Evolutionary conservation across 2,329 filamentous ascomycete genomes (phyloP).

Genomic region (Hypoxylon sp.): DNA sequence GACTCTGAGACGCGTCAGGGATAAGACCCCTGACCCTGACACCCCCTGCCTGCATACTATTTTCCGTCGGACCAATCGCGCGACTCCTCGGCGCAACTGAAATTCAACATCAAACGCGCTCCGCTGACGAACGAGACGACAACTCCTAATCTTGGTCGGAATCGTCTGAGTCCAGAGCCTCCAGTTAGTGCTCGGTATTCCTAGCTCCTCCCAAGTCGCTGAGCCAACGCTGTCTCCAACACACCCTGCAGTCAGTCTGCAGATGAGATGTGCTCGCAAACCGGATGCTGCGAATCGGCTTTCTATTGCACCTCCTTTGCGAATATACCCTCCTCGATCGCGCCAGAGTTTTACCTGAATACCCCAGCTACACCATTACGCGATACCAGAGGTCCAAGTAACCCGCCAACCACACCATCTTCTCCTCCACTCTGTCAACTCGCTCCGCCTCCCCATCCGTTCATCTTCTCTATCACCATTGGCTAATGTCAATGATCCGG

Average conservation of each 20-base stretch:
- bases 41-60: slow-evolving; percentile 43
- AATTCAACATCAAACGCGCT: slow-evolving; percentile 60
- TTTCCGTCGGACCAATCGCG: slow-evolving; percentile 38
- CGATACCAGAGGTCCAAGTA: slow-evolving; percentile 42
- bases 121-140: slow-evolving; percentile 54
- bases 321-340: slow-evolving; percentile 47
- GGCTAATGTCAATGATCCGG: slow-evolving; percentile 37
- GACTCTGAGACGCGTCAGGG: slow-evolving; percentile 44
- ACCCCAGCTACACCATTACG: slow-evolving; percentile 41
- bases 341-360: slow-evolving; percentile 48
- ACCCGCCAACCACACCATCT: slow-evolving; percentile 34
- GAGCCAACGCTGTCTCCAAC: slow-evolving; percentile 28
- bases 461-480: slow-evolving; percentile 36
- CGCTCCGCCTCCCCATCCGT: slow-evolving; percentile 40
- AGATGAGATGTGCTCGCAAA: slow-evolving; percentile 20
- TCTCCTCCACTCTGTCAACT: slow-evolving; percentile 40
- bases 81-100: slow-evolving; percentile 41
- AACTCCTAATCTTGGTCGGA: slow-evolving; percentile 37
- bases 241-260: slow-evolving; percentile 16
- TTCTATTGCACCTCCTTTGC: slow-evolving; percentile 34
- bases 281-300: slow-evolving; percentile 15
- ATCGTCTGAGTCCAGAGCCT: slow-evolving; percentile 37
- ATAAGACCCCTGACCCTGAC: slow-evolving; percentile 37
- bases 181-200: slow-evolving; percentile 8
- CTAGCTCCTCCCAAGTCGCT: slow-evolving; percentile 2